These are phyloP conservation scores for Rhododendron molle DNA, from an alignment of 148 eudicot genomes.

Conservation along the genomic window DNA sequence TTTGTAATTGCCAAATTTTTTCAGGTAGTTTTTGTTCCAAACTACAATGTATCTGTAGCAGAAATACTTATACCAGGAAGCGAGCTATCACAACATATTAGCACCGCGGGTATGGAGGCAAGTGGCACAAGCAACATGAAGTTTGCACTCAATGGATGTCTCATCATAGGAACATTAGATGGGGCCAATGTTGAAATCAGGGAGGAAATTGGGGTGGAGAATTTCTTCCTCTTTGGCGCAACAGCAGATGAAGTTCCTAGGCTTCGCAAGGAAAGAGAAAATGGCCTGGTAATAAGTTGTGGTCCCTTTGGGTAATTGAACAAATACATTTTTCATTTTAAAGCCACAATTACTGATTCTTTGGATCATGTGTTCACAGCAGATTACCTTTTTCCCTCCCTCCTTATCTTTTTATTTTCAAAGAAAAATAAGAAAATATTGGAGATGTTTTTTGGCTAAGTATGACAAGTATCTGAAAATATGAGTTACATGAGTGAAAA, in stretches of 20 bases:
- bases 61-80: constrained; percentile 98
- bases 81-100: constrained; percentile 96
- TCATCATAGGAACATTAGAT: constrained; percentile 89
- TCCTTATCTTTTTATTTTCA: neutral
- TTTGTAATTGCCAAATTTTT: neutral
- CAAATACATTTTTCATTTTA: neutral
- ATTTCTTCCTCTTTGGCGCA: constrained; percentile 97
- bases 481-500: neutral
- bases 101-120: constrained; percentile 99
- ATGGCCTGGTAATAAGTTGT: constrained; percentile 58
- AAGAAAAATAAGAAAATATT: neutral
- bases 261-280: constrained; percentile 88
- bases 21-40: constrained; percentile 93
- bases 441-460: neutral
- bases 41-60: constrained; percentile 96
- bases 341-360: neutral
- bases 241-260: constrained; percentile 89
- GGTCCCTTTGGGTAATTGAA: neutral
- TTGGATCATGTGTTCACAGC: neutral
- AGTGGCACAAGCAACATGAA: constrained; percentile 99
- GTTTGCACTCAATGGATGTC: constrained; percentile 96
- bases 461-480: neutral
- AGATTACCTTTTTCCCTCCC: neutral
- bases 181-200: constrained; percentile 98
- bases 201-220: constrained; percentile 88